Conservation (phyloP, 169 alveolate species). For the Plasmodium inui region DNA sequence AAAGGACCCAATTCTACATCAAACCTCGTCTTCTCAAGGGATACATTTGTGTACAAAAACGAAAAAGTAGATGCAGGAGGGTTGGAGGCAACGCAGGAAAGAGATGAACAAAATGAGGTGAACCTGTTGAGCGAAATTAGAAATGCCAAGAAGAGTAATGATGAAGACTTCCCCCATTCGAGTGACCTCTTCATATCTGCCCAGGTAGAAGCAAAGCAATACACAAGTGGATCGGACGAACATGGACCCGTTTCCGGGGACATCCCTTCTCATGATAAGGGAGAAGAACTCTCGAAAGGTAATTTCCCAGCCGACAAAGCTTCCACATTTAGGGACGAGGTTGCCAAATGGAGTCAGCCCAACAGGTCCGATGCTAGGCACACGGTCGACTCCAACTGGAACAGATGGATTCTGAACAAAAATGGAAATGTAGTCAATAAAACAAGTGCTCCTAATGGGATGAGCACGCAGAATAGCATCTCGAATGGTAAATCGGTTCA, state of each 20-base stretch:
- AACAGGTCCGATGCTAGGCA: neutral
- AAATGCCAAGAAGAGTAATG: neutral
- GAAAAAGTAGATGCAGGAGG: neutral
- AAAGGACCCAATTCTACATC: neutral
- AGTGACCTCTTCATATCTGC: neutral
- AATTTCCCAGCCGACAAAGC: neutral
- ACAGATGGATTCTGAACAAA: neutral
- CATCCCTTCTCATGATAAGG: neutral
- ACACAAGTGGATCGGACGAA: neutral
- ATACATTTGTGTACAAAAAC: neutral
- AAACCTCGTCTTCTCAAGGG: neutral
- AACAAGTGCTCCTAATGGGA: neutral
- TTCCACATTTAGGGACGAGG: neutral
- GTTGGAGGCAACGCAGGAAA: neutral
- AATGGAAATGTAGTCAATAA: neutral
- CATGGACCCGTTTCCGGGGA: neutral
- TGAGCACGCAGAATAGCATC: neutral
- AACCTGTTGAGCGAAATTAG: neutral
- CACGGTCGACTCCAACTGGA: neutral
- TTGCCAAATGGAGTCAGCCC: neutral
- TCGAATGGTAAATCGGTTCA: neutral
- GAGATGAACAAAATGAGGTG: neutral
- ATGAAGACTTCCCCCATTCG: neutral
- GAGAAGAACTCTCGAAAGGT: neutral
- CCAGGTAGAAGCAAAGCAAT: neutral